phyloP scores from a whole-genome alignment of 1,284 basidiomycete genomes.

The Gomphus sp. region DNA sequence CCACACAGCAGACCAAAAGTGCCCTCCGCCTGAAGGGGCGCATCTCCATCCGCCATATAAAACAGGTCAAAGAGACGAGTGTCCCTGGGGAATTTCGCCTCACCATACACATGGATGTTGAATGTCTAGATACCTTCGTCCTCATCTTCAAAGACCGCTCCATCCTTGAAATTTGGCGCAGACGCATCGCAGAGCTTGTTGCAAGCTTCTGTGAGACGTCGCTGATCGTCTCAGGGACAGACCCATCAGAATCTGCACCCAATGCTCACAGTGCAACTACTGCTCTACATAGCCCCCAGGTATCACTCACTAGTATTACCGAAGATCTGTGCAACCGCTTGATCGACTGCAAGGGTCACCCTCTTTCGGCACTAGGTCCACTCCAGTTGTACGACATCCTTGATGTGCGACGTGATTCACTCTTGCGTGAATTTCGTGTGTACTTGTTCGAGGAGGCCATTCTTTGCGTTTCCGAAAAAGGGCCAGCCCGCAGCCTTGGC shows the following conservation, averaged over 20 bases:
- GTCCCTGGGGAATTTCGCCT: slow-evolving; percentile 76
- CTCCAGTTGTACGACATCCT: slow-evolving; percentile 49
- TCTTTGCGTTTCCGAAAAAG: no score
- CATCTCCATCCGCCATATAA: slow-evolving; percentile 91
- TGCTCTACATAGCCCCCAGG: neutral
- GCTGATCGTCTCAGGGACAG: no score
- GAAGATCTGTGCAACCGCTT: slow-evolving; percentile 64
- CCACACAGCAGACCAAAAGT: slow-evolving; percentile 18
- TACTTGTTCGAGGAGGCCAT: no score
- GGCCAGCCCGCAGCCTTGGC: slow-evolving; percentile 35
- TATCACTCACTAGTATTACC: neutral
- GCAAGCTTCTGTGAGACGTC: slow-evolving; percentile 35
- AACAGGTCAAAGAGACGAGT: slow-evolving; percentile 72
- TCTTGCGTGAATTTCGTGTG: no score
- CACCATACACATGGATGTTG: slow-evolving; percentile 94
- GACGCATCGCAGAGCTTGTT: slow-evolving; percentile 69
- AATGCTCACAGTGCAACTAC: no score
- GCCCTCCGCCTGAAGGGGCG: slow-evolving; percentile 87
- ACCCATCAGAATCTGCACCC: no score
- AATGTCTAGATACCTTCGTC: slow-evolving; percentile 86
- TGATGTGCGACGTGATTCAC: no score
- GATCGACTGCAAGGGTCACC: slow-evolving; percentile 91
- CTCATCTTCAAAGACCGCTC: slow-evolving; percentile 87
- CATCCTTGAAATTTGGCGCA: slow-evolving; percentile 81
- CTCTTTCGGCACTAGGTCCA: slow-evolving; percentile 76